Percentiles rank a stretch among this genome's conserved stretches.
phyloP scores from a whole-genome alignment of 2,329 filamentous ascomycete species.

The Coniella vitis region DNA sequence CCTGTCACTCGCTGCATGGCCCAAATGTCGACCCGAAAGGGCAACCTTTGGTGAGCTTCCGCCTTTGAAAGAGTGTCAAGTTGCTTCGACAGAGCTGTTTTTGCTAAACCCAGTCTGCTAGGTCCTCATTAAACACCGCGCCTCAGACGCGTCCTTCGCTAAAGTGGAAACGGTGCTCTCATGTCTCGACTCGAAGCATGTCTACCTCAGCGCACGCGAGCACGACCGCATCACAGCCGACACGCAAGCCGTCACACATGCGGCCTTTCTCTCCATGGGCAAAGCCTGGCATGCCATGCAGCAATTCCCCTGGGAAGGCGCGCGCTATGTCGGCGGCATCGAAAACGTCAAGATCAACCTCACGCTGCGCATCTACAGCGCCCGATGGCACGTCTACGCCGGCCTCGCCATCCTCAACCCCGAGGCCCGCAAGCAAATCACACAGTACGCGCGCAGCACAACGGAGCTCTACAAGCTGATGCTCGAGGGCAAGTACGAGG shows the following conservation, averaged over 20 bases:
- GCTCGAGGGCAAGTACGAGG: conserved; percentile 74
- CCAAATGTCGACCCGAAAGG: conserved; percentile 81
- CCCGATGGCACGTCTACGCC: conserved; percentile 99
- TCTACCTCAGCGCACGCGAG: conserved; percentile 77
- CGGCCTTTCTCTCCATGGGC: conserved; percentile 94
- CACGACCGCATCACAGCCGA: conserved; percentile 98
- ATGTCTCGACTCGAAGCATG: conserved; percentile 78
- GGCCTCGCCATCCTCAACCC: conserved; percentile 96
- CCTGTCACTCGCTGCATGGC: conserved; percentile 93
- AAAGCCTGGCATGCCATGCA: conserved; percentile 93
- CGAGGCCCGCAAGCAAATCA: conserved; percentile 83
- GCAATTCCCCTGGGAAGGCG: conserved; percentile 94
- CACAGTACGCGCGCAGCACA: conserved; percentile 86
- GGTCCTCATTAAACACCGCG: conserved; percentile 86
- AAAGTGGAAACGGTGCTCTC: conserved; percentile 77
- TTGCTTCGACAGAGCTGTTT: too few relatives aligned
- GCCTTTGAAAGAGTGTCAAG: too few relatives aligned
- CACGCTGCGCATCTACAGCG: conserved; percentile 91
- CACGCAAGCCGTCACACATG: conserved; percentile 96
- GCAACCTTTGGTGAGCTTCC: conserved; percentile 84
- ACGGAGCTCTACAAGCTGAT: conserved; percentile 96
- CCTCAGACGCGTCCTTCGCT: conserved; percentile 64
- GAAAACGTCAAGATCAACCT: conserved; percentile 99
- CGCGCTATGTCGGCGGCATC: conserved; percentile 93
- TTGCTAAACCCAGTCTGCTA: too few relatives aligned